Conservation (phyloP, 495 filamentous ascomycete genomes). For the Aspergillus bridgeri region DNA sequence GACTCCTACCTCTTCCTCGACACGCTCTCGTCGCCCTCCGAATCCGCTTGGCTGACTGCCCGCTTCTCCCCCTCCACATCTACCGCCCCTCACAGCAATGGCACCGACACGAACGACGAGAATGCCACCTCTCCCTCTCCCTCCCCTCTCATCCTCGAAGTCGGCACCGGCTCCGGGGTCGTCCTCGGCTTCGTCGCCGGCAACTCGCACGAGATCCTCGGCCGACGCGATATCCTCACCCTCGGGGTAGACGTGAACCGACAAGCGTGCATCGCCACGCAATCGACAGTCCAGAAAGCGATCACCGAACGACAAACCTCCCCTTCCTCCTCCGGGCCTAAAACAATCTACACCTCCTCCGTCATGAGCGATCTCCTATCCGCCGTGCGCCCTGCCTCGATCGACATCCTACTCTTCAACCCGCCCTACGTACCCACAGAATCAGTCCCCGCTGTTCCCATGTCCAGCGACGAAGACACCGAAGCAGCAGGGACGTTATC, state of each 20-base stretch:
- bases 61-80: slow-evolving; percentile 41
- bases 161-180: slow-evolving; percentile 88
- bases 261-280: slow-evolving; percentile 69
- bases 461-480: slow-evolving; percentile 18
- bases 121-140: slow-evolving; percentile 39
- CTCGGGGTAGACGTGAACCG: slow-evolving; percentile 78
- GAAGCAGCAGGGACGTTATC: slow-evolving; percentile 21
- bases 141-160: slow-evolving; percentile 72
- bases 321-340: neutral
- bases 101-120: no score
- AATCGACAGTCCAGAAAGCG: slow-evolving; percentile 58
- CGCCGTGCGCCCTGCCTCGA: slow-evolving; percentile 49
- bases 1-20: slow-evolving; percentile 95
- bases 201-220: slow-evolving; percentile 69
- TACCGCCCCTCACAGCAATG: no score
- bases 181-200: slow-evolving; percentile 82
- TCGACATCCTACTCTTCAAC: slow-evolving; percentile 93
- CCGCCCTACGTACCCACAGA: slow-evolving; percentile 91
- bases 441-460: slow-evolving; percentile 55
- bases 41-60: slow-evolving; percentile 65
- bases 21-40: slow-evolving; percentile 70
- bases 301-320: slow-evolving; percentile 28
- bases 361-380: slow-evolving; percentile 63
- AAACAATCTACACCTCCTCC: slow-evolving; percentile 52
- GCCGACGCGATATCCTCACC: slow-evolving; percentile 63